Evolutionary conservation across 176 grass and related monocot genomes (phyloP), one percentile per base, ranked within the genome.

Genomic region (Carex pumila): DNA sequence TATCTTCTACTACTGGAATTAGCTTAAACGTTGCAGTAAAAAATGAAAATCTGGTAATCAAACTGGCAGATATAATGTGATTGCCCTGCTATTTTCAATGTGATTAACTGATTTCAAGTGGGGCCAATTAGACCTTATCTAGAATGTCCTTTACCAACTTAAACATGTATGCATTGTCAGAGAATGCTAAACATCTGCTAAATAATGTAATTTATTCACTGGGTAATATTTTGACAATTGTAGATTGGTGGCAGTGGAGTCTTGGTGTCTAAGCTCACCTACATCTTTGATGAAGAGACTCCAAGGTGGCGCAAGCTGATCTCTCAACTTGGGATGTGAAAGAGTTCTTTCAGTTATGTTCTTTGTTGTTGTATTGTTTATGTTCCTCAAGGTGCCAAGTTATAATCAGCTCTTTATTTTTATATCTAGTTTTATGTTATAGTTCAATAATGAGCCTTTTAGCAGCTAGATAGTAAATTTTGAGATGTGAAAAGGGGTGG

Each of bases 201-300:
- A 75, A 54, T 54, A 14, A 12, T 76, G 47, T 43, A 70, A 70
- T 53, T 76, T 76, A 76, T 5, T 55, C 22, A 76, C 25, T 76
- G 22, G 5, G 49, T 30, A 36, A 69, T 18, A 13, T 10, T 9
- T 81, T 15, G 50, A 50, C 22, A 71, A 82, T 54, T 79, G 36
- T 76, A 93, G 91, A 63, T 99, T 85, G 96, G 96, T 62, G 93
- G 96, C 11, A 95, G 96, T 3, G 96, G 96, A 32, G 96, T 99
- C 29, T 88, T 99, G 90, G 96, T 99, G 43, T 92, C 96, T 47
- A 91, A 95, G 55, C 80, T 93, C 65, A 99, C 93, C 15, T 99
- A 99, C 71, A 99, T 95, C 82, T 93, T 99, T 82, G 93, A 95
- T 13, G 96, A 99, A 86, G 96, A 99, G 72, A 95, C 96, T 22